These are phyloP conservation scores for Aureobasidium sp. DNA, from an alignment of 2,329 filamentous ascomycete genomes.

Conservation along the genomic window DNA sequence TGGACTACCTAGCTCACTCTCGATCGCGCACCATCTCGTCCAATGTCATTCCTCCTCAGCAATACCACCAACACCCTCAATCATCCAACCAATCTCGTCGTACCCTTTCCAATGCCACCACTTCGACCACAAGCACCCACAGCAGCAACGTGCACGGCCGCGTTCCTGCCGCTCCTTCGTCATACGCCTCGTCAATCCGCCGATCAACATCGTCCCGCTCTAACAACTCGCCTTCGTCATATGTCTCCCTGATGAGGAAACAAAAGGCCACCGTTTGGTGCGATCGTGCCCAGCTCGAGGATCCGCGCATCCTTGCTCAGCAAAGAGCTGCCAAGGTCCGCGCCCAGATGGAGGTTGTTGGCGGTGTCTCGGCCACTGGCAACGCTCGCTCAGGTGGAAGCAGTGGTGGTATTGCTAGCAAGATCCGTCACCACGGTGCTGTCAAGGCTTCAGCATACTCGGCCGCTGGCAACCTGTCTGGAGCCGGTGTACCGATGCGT, in stretches of 20 bases:
- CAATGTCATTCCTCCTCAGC: conserved; percentile 19
- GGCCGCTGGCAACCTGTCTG: conserved; percentile 62
- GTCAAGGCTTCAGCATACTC: conserved; percentile 65
- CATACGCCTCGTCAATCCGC: conserved; percentile 39
- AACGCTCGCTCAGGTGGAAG: conserved; percentile 21
- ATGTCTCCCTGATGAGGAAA: conserved; percentile 90
- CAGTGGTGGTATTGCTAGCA: conserved; percentile 57
- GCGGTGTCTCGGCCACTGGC: conserved; percentile 35
- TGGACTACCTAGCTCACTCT: conserved; percentile 29
- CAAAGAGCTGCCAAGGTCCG: conserved; percentile 81
- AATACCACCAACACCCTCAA: conserved; percentile 19
- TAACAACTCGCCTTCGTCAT: conserved; percentile 56
- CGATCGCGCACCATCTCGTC: conserved; percentile 34
- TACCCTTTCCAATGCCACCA: conserved; percentile 61
- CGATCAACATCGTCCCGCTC: conserved; percentile 71
- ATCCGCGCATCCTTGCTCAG: conserved; percentile 72
- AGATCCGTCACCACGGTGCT: conserved; percentile 83
- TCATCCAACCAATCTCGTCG: conserved; percentile 29
- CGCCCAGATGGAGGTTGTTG: conserved; percentile 74
- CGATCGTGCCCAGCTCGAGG: conserved; percentile 85
- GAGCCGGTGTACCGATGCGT: conserved; percentile 79
- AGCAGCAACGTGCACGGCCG: conserved; percentile 21
- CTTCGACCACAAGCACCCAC: conserved; percentile 49
- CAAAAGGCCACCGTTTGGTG: conserved; percentile 99
- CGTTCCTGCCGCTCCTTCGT: conserved; percentile 38